These are phyloP conservation scores for Kazachstania africana DNA, from an alignment of 805 yeast genomes.

Conservation along the genomic window DNA sequence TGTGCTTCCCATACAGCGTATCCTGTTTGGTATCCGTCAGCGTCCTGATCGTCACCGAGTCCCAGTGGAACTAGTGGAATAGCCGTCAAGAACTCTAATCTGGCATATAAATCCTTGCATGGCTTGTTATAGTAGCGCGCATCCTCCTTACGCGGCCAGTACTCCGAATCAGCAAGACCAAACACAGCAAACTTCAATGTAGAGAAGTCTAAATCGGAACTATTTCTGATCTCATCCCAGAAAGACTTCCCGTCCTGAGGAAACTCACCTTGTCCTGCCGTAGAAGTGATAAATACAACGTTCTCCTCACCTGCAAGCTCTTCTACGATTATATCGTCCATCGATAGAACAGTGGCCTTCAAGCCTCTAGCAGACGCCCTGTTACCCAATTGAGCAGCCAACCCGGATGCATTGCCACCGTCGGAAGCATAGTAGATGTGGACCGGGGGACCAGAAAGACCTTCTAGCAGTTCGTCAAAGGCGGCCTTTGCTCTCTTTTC, in stretches of 20 bases:
- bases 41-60: slow-evolving; percentile 94
- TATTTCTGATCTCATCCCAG: slow-evolving; percentile 61
- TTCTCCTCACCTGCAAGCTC: slow-evolving; percentile 50
- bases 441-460: slow-evolving; percentile 84
- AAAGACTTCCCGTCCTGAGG: slow-evolving; percentile 71
- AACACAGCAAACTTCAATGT: slow-evolving; percentile 58
- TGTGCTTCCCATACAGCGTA: slow-evolving; percentile 75
- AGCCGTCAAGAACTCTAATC: slow-evolving; percentile 62
- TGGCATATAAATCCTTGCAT: slow-evolving; percentile 55
- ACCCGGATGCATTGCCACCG: slow-evolving; percentile 76
- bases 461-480: slow-evolving; percentile 64
- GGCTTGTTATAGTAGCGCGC: slow-evolving; percentile 91
- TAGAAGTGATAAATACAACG: slow-evolving; percentile 72
- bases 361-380: slow-evolving; percentile 72
- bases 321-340: slow-evolving; percentile 61
- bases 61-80: slow-evolving; percentile 65
- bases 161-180: slow-evolving; percentile 87
- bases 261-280: slow-evolving; percentile 93
- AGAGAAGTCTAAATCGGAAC: slow-evolving; percentile 51
- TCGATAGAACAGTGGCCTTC: slow-evolving; percentile 39
- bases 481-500: slow-evolving; percentile 64
- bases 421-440: slow-evolving; percentile 83
- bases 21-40: slow-evolving; percentile 91
- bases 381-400: slow-evolving; percentile 68
- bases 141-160: slow-evolving; percentile 97